Base-by-base conservation (phyloP, 345 rosid species). In the Tarenaya hassleriana region DNA sequence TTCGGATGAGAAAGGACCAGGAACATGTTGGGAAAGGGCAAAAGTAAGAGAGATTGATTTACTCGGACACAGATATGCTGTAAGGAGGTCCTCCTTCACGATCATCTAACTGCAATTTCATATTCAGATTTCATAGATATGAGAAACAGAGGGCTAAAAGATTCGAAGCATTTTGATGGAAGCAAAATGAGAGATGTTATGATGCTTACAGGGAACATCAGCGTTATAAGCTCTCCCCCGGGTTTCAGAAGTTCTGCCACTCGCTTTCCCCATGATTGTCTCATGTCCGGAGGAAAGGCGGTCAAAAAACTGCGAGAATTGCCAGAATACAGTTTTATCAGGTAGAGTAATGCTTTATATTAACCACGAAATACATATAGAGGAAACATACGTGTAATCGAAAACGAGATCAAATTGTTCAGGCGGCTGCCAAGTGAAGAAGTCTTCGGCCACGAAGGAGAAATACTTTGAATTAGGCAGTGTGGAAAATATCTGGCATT, bases 21-120 rank as follows among this genome's bases (percentile, higher is more conserved):
- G n/a, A n/a, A n/a, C n/a, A n/a, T n/a, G n/a, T n/a, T n/a, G n/a
- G n/a, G n/a, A 7, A 19, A 7, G 17, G 41, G 55, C 49, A 19
- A 66, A 17, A 48, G 47, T 43, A 50, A 24, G 33, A 7, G 40
- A 51, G 55, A 50, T 66, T n/a, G n/a, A n/a, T n/a, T n/a, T 81
- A 83, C 97, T 77, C 80, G 10, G 84, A 71, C 48, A 86, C 74
- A 7, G 95, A 76, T 47, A 86, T 90, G 73, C 63, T 74, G 69
- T 73, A 89, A 2, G 97, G 95, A 7, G 95, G 94, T 44, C 94
- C 90, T 38, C 84, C 90, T 13, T 58, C 55, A 50, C 85, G 90
- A 47, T 89, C 88, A 5, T 71, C 71, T 7, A 86, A 57, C 94
- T 89, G 78, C 61, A 53, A n/a, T 55, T 47, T 34, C 21, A 41